phyloP scores from a whole-genome alignment of 2,329 filamentous ascomycete genomes.

The Fusarium subglutinans region DNA sequence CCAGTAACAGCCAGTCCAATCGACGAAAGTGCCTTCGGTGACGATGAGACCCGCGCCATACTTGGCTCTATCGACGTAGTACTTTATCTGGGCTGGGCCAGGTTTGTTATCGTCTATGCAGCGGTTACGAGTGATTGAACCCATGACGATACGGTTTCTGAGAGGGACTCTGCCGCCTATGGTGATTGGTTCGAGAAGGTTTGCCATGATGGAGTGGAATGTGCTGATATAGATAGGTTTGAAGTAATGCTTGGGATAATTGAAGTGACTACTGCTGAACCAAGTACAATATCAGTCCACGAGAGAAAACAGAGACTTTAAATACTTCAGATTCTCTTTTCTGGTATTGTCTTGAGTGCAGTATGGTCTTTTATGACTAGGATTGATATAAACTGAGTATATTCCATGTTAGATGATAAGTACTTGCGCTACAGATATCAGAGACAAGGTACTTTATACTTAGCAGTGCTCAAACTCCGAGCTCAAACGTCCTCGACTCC shows the following conservation, averaged over 20 bases:
- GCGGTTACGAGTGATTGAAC: conserved; percentile 22
- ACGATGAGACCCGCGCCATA: not conserved
- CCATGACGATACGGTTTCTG: conserved; percentile 16
- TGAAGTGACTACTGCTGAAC: not conserved
- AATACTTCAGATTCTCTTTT: not conserved
- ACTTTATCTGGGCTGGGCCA: not conserved
- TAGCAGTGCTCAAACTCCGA: not conserved
- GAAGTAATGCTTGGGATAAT: not conserved
- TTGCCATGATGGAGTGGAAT: not conserved
- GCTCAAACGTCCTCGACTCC: not conserved
- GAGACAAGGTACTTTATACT: accelerated
- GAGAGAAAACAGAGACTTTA: not conserved
- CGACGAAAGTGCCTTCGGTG: not conserved
- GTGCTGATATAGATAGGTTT: not conserved
- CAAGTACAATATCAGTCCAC: no score
- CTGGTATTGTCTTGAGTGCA: not conserved
- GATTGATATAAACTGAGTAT: accelerated
- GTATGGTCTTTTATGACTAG: not conserved
- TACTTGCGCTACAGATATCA: accelerated
- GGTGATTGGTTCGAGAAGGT: not conserved
- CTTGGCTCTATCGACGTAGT: conserved; percentile 5
- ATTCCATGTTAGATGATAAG: accelerated
- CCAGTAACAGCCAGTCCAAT: conserved; percentile 8
- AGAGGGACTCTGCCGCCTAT: not conserved
- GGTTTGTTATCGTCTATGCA: conserved; percentile 13